A percentile compares a stretch with the other conserved stretches of the same genome.
Evolutionary conservation across 2,329 filamentous ascomycete genomes (phyloP).

Genomic region (Clonostachys chloroleuca): DNA sequence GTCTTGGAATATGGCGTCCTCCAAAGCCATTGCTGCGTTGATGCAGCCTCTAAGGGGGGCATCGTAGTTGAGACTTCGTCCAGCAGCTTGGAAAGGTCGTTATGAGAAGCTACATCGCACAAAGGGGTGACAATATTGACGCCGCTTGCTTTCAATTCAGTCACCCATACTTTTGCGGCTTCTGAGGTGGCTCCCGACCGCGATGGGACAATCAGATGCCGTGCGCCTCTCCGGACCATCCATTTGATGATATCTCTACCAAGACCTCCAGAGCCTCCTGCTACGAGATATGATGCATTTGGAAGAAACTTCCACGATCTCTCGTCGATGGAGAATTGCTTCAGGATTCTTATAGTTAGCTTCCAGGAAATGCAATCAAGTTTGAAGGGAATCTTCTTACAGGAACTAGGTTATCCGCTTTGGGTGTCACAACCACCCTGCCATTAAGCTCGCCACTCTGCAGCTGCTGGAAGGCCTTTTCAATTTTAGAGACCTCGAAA

Average conservation of each 20-base stretch:
- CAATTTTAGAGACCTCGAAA: conserved; percentile 18
- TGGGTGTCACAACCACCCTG: conserved; percentile 28
- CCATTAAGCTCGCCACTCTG: conserved; percentile 31
- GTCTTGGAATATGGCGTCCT: conserved; percentile 9
- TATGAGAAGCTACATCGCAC: conserved; percentile 10
- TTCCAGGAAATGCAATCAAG: not conserved
- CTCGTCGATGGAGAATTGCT: not conserved
- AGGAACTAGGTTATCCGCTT: conserved; percentile 5
- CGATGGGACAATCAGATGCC: conserved; percentile 4
- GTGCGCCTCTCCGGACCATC: conserved; percentile 9
- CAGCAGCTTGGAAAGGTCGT: not conserved
- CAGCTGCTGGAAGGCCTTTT: conserved; percentile 31
- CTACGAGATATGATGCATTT: conserved; percentile 10
- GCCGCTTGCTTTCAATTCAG: not conserved
- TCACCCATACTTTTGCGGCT: not conserved
- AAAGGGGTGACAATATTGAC: not conserved
- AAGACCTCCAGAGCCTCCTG: conserved; percentile 11
- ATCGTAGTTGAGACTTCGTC: conserved; percentile 6
- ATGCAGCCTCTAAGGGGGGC: conserved; percentile 29
- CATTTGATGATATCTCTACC: conserved; percentile 8
- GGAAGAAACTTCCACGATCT: not conserved
- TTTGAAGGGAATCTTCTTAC: conserved; percentile 4
- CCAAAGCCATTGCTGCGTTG: conserved; percentile 30
- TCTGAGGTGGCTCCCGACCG: not conserved
- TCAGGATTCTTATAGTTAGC: conserved; percentile 12